Conservation (phyloP, 768 basidiomycete species). For the Favolaschia claudopus region DNA sequence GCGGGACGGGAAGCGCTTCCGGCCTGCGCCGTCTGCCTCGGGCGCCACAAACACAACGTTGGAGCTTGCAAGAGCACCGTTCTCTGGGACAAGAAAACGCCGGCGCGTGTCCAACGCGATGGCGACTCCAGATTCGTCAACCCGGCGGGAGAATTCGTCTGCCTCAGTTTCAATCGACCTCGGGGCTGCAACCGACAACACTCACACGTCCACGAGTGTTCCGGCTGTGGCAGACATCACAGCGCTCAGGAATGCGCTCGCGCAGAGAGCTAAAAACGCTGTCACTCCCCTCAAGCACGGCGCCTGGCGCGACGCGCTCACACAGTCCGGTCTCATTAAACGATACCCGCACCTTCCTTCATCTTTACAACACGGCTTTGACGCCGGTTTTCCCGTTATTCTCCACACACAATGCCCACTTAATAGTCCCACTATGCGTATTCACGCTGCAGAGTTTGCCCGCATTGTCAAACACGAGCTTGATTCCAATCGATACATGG, state of each 20-base stretch:
- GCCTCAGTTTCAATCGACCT: no score
- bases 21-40: no score
- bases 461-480: background rate
- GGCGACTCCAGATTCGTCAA: no score
- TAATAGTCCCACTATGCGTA: background rate
- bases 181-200: no score
- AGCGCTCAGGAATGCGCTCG: background rate
- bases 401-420: background rate
- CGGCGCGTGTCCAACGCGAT: no score
- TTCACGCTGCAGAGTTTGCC: background rate
- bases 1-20: no score
- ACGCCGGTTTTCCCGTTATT: background rate
- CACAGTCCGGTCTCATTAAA: background rate
- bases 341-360: background rate
- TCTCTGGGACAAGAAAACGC: no score
- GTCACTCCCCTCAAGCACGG: background rate
- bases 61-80: no score
- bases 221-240: background rate
- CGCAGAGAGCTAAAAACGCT: background rate
- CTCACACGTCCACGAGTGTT: conserved; percentile 7
- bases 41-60: no score
- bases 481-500: conserved; percentile 20
- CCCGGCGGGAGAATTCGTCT: no score
- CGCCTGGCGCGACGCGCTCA: background rate
- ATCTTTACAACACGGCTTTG: background rate